Conservation (phyloP, 2,329 filamentous ascomycete species). For the Colletotrichum australisinense region DNA sequence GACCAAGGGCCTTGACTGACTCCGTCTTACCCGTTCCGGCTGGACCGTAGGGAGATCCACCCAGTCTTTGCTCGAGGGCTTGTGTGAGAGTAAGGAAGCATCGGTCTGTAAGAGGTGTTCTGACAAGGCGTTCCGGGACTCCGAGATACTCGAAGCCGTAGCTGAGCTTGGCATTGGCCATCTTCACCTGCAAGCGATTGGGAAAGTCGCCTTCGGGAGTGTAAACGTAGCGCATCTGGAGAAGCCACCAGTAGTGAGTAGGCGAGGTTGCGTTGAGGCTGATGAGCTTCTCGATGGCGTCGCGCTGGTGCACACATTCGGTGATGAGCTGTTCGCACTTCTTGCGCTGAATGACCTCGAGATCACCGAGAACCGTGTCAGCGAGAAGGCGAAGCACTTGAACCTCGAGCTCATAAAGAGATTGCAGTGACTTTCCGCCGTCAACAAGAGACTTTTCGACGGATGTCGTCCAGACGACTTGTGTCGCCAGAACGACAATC, state of each 20-base stretch:
- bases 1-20: conserved; percentile 96
- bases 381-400: conserved; percentile 88
- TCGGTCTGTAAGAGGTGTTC: conserved; percentile 95
- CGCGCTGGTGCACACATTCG: conserved; percentile 97
- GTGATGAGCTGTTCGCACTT: conserved; percentile 99
- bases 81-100: conserved; percentile 99
- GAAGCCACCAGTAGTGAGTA: conserved; percentile 89
- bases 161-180: conserved; percentile 94
- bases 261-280: conserved; percentile 78
- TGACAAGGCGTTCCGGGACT: conserved; percentile 93
- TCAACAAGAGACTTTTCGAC: conserved; percentile 82
- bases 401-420: conserved; percentile 84
- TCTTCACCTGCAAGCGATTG: conserved; percentile 88
- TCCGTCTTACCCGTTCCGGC: conserved; percentile 99
- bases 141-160: conserved; percentile 99
- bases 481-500: conserved; percentile 93
- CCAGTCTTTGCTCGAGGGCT: conserved; percentile 92
- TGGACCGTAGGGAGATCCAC: conserved; percentile 96
- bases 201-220: conserved; percentile 82
- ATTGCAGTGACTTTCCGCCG: conserved; percentile 76
- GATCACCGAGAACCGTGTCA: conserved; percentile 87
- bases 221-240: conserved; percentile 98
- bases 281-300: conserved; percentile 89
- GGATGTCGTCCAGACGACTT: conserved; percentile 91
- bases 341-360: conserved; percentile 88